Evolutionary conservation across 1,284 basidiomycete genomes (phyloP).

Genomic region (Ustilago cynodontis): DNA sequence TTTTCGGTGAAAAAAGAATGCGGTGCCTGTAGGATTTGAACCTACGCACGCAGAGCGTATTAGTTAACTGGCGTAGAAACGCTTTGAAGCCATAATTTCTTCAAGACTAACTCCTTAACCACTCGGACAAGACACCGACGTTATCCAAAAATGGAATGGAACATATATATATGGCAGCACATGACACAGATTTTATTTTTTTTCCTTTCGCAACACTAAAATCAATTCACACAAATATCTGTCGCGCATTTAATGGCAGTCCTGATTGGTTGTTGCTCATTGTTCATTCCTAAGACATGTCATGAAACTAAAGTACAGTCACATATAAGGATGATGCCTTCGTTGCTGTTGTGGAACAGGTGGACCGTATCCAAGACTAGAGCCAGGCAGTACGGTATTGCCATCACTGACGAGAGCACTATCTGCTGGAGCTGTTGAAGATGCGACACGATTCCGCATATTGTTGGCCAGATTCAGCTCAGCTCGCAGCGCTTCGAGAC

Average conservation of each 20-base stretch:
- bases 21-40: conserved; percentile 8
- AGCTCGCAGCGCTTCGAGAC: conserved; percentile 45
- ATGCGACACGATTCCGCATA: conserved; percentile 29
- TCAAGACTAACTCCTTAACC: conserved; percentile 24
- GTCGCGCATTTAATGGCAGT: neutral
- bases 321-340: conserved; percentile 11
- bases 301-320: neutral
- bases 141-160: no score
- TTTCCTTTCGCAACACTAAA: no score
- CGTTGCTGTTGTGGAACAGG: conserved; percentile 4
- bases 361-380: no score
- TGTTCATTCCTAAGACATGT: neutral
- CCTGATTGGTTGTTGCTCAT: neutral
- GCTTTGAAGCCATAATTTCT: neutral
- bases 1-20: neutral
- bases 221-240: neutral
- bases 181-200: no score
- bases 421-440: conserved; percentile 6
- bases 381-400: neutral
- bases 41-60: conserved; percentile 1
- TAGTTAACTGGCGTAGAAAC: neutral
- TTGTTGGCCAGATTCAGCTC: conserved; percentile 50
- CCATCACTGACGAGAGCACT: neutral
- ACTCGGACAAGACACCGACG: conserved; percentile 7
- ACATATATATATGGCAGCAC: no score